phyloP scores from a whole-genome alignment of 805 yeast species.

The Debaryomyces castellii region DNA sequence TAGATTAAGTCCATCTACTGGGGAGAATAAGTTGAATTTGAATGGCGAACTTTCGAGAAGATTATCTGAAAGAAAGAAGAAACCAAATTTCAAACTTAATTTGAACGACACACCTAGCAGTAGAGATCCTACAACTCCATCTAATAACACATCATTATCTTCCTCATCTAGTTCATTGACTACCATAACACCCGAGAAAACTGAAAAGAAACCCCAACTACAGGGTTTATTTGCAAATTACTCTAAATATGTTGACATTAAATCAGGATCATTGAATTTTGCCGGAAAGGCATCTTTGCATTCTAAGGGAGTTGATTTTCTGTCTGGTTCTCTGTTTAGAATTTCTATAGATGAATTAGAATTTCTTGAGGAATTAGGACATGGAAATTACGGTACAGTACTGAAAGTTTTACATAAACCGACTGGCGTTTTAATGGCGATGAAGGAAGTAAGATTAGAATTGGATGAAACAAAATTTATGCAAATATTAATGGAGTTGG shows the following conservation, averaged over 20 bases:
- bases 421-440: constrained; percentile 89
- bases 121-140: constrained; percentile 1
- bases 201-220: constrained; percentile 29
- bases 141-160: constrained; percentile 6
- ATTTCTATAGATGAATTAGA: constrained; percentile 84
- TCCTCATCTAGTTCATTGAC: constrained; percentile 9
- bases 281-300: constrained; percentile 92
- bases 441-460: constrained; percentile 94
- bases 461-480: constrained; percentile 91
- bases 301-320: constrained; percentile 88
- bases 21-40: constrained; percentile 11
- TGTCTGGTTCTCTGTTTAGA: constrained; percentile 82
- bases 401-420: constrained; percentile 92
- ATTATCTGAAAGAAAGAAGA: constrained; percentile 37
- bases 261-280: constrained; percentile 88
- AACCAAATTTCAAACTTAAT: constrained; percentile 38
- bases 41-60: constrained; percentile 38
- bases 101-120: constrained; percentile 16
- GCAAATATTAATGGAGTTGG: constrained; percentile 95
- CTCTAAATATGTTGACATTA: constrained; percentile 85
- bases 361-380: constrained; percentile 83
- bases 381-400: constrained; percentile 96
- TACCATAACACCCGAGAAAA: constrained; percentile 13
- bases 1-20: constrained; percentile 11
- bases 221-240: constrained; percentile 78